Evolutionary conservation across 371 early-diverging fungal species (phyloP).

Genomic region (Mucor mucedo): DNA sequence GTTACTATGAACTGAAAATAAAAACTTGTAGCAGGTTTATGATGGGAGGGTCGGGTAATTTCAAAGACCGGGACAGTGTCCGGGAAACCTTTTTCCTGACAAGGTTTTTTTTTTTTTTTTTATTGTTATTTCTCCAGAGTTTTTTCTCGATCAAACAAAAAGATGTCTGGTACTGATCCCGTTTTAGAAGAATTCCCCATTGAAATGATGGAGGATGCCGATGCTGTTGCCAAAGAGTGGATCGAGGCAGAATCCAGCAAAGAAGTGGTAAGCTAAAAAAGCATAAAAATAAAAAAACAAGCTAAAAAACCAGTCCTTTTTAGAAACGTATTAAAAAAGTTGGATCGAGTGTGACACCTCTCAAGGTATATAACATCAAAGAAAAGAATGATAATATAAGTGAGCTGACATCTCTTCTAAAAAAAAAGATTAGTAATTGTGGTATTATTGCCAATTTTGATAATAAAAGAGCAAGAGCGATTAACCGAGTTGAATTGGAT

Average conservation of each 20-base stretch:
- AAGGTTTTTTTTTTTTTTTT: too few species aligned
- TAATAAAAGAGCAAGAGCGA: slow-evolving; percentile 52
- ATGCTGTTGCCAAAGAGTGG: slow-evolving; percentile 58
- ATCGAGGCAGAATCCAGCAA: slow-evolving; percentile 54
- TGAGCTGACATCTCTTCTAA: not conserved
- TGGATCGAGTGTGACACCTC: slow-evolving; percentile 53
- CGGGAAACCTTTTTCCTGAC: too few species aligned
- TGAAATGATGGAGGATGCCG: slow-evolving; percentile 31
- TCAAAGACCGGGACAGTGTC: not conserved
- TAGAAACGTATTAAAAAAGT: slow-evolving; percentile 61
- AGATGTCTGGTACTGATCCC: slow-evolving; percentile 10
- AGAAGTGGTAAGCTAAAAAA: slow-evolving; percentile 49
- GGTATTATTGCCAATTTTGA: slow-evolving; percentile 65
- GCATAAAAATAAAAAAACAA: not conserved
- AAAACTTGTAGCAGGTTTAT: too few species aligned
- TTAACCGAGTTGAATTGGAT: slow-evolving; percentile 67
- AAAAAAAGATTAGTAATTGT: slow-evolving; percentile 55
- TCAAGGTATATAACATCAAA: slow-evolving; percentile 34
- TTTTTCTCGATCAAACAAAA: not conserved
- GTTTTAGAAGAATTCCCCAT: slow-evolving; percentile 17
- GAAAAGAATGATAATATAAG: not conserved
- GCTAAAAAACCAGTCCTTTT: not conserved
- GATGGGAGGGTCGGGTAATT: too few species aligned
- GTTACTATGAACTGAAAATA: too few species aligned
- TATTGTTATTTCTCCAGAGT: too few species aligned